These are phyloP conservation scores for Aeschynomene evenia DNA, from an alignment of 306 rosid species.

Conservation along the genomic window DNA sequence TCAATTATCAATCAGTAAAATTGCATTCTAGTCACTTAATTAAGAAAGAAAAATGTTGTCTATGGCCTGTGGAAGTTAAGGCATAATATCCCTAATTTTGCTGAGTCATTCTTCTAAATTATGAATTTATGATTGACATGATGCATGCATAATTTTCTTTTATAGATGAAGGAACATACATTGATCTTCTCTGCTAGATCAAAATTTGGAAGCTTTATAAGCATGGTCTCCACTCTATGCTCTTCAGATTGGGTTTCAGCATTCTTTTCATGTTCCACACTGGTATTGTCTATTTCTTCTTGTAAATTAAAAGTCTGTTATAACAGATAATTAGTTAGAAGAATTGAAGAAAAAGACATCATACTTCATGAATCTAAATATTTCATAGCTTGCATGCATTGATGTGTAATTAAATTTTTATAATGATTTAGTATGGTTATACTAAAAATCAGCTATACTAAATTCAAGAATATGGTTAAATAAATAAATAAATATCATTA, in stretches of 20 bases:
- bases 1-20: neutral
- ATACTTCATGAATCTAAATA: neutral
- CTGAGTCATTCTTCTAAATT: neutral
- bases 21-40: neutral
- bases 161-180: neutral
- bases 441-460: too few relatives aligned
- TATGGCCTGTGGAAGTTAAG: neutral
- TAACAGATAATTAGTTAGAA: constrained; percentile 1
- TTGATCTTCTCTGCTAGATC: constrained; percentile 22
- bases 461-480: too few relatives aligned
- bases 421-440: too few relatives aligned
- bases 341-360: neutral
- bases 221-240: neutral
- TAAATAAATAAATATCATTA: too few relatives aligned
- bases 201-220: neutral
- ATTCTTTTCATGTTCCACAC: neutral
- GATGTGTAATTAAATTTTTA: neutral
- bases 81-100: neutral
- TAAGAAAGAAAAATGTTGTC: neutral
- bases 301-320: constrained; percentile 31
- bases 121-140: neutral
- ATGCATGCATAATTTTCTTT: neutral
- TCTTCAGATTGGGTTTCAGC: neutral
- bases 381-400: neutral
- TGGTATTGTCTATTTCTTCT: neutral